A percentile compares a stretch with the other conserved stretches of the same genome.
Evolutionary conservation across 2,329 filamentous ascomycete genomes (phyloP).

Genomic region (Penicillium frequentans): DNA sequence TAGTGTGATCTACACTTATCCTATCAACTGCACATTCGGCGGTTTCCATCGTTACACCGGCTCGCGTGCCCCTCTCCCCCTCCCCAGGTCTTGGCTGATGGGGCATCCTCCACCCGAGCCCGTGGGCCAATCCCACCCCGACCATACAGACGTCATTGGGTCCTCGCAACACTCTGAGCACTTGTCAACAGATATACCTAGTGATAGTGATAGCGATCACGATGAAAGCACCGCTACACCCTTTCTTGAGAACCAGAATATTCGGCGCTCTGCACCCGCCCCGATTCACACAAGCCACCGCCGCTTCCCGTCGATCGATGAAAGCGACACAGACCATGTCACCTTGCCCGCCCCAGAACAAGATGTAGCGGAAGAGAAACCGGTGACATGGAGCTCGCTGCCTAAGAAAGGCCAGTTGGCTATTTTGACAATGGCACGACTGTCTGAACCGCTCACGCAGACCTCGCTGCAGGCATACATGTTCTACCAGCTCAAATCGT

Average conservation of each 20-base stretch:
- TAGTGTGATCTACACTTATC: background rate
- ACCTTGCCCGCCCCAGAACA: constrained; percentile 7
- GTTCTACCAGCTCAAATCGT: constrained; percentile 85
- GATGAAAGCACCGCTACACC: constrained; percentile 17
- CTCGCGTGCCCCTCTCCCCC: constrained; percentile 2
- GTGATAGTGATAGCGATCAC: constrained; percentile 14
- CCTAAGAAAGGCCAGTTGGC: constrained; percentile 75
- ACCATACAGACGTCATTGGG: background rate
- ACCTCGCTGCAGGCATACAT: constrained; percentile 77
- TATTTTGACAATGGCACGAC: constrained; percentile 73
- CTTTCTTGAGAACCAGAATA: constrained; percentile 12
- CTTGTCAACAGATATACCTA: background rate
- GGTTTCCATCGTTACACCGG: background rate
- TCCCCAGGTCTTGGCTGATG: constrained; percentile 16
- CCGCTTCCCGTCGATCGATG: constrained; percentile 17
- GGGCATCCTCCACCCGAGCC: constrained; percentile 13
- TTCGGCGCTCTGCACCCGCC: constrained; percentile 5
- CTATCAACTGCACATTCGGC: background rate
- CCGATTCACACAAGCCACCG: constrained; percentile 14
- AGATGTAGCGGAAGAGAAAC: constrained; percentile 35
- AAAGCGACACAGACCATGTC: constrained; percentile 16
- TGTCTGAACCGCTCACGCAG: constrained; percentile 80
- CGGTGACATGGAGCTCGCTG: constrained; percentile 69
- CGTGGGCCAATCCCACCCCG: constrained; percentile 10
- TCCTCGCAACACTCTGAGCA: background rate